phyloP scores from a whole-genome alignment of 2,329 filamentous ascomycete genomes.

The Graphilbum sp. region DNA sequence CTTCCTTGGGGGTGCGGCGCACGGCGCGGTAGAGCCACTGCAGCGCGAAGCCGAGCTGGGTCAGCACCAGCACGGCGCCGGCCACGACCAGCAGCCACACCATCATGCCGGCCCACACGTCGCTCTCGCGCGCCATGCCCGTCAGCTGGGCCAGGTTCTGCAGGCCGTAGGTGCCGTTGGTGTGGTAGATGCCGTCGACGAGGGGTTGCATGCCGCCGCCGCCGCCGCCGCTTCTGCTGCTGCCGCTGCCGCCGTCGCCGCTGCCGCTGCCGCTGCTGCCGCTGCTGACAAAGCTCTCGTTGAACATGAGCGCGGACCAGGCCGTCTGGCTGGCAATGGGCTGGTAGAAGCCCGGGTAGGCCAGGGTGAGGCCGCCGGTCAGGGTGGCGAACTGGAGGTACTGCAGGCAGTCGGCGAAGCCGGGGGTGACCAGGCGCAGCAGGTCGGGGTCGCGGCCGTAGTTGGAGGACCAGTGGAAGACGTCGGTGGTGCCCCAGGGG shows the following conservation, averaged over 20 bases:
- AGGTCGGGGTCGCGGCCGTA: conserved; percentile 89
- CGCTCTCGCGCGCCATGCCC: conserved; percentile 57
- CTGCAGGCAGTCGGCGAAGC: conserved; percentile 90
- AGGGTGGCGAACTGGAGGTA: conserved; percentile 89
- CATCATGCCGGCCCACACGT: conserved; percentile 91
- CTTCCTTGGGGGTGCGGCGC: conserved; percentile 61
- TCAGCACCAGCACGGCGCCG: conserved; percentile 46
- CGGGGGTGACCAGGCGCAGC: conserved; percentile 80
- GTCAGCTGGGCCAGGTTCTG: conserved; percentile 65
- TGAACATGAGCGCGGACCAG: conserved; percentile 89
- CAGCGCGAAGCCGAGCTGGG: conserved; percentile 58
- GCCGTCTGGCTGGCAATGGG: conserved; percentile 73
- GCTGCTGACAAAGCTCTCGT: conserved; percentile 67
- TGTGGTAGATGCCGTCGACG: conserved; percentile 73
- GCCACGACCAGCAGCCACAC: conserved; percentile 76
- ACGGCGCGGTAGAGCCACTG: conserved; percentile 64
- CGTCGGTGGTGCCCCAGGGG: conserved; percentile 81
- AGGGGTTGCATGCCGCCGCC: conserved; percentile 49
- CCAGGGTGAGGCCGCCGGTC: conserved; percentile 71
- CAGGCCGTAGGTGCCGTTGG: conserved; percentile 63
- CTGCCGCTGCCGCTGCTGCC: conserved; percentile 49
- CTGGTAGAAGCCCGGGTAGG: conserved; percentile 90
- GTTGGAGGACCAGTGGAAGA: conserved; percentile 96
- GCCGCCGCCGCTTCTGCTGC: conserved; percentile 51
- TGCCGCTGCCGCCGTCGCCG: conserved; percentile 65